Conservation (phyloP, 371 early-diverging fungal species). For the Mortierella sp. region DNA sequence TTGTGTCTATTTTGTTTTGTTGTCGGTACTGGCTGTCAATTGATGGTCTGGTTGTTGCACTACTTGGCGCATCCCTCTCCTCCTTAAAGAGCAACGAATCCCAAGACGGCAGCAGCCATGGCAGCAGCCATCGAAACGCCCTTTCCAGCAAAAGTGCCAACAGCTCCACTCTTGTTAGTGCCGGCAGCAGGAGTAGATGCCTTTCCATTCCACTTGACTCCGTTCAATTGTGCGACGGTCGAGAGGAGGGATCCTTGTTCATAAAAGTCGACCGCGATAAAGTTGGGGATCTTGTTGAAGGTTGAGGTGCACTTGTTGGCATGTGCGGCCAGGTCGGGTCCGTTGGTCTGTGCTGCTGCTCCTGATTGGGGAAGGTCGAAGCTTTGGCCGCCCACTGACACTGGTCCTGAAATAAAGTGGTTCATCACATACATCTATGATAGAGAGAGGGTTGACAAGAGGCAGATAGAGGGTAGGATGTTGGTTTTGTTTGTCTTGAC, state of each 20-base stretch:
- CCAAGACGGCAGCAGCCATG: conserved; percentile 12
- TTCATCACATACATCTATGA: conserved; percentile 71
- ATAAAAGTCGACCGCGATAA: conserved; percentile 83
- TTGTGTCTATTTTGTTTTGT: neutral
- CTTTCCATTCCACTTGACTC: conserved; percentile 64
- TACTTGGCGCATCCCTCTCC: neutral
- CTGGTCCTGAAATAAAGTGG: conserved; percentile 66
- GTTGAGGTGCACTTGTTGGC: conserved; percentile 61
- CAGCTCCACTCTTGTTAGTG: neutral
- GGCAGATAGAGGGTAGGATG: no score
- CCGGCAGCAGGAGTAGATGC: conserved; percentile 16
- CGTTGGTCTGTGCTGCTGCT: conserved; percentile 65
- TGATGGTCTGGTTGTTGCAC: neutral
- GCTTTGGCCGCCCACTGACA: conserved; percentile 42
- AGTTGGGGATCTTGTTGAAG: conserved; percentile 74
- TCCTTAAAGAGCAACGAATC: conserved; percentile 25
- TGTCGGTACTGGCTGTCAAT: neutral
- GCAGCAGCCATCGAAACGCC: conserved; percentile 4
- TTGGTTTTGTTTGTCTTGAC: neutral
- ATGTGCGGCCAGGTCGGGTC: conserved; percentile 57
- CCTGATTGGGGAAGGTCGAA: conserved; percentile 69
- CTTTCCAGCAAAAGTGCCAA: neutral
- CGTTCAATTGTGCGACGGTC: conserved; percentile 73
- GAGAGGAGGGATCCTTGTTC: conserved; percentile 70
- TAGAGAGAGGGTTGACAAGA: neutral